Percentiles rank a stretch among this genome's conserved stretches.
These are phyloP conservation scores for Pecoramyces ruminantium DNA, from an alignment of 192 early-diverging fungal genomes.

Conservation along the genomic window DNA sequence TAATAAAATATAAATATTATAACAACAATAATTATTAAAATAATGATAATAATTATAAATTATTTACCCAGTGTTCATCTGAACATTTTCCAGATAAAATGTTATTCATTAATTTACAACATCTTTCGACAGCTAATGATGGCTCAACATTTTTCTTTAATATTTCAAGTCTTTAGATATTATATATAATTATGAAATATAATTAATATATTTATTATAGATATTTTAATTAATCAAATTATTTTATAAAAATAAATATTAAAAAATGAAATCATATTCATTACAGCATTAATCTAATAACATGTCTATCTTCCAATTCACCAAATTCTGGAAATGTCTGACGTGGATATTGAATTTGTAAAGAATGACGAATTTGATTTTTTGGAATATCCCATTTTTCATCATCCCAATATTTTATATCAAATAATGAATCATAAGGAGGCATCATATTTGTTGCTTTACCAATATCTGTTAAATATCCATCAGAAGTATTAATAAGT, in stretches of 20 bases:
- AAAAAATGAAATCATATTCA: too few relatives aligned
- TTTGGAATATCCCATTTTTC: neutral
- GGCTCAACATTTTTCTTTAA: neutral
- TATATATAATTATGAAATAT: too few relatives aligned
- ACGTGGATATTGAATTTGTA: neutral
- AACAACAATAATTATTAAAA: too few relatives aligned
- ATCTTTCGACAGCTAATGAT: neutral
- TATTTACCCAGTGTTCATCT: neutral
- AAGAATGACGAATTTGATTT: neutral
- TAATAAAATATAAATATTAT: too few relatives aligned
- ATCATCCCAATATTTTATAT: neutral
- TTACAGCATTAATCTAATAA: neutral
- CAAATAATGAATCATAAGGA: neutral
- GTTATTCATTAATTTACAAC: neutral
- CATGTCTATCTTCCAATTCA: neutral
- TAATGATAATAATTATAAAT: too few relatives aligned
- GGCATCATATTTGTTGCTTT: neutral
- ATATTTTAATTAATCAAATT: too few relatives aligned
- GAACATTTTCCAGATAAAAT: neutral
- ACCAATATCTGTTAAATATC: neutral
- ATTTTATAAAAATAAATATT: too few relatives aligned
- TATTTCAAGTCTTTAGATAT: neutral
- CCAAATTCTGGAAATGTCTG: neutral
- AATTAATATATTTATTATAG: too few relatives aligned
- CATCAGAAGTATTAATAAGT: neutral